Base-by-base conservation (phyloP, 495 filamentous ascomycete species). In the Xylaria scruposa region DNA sequence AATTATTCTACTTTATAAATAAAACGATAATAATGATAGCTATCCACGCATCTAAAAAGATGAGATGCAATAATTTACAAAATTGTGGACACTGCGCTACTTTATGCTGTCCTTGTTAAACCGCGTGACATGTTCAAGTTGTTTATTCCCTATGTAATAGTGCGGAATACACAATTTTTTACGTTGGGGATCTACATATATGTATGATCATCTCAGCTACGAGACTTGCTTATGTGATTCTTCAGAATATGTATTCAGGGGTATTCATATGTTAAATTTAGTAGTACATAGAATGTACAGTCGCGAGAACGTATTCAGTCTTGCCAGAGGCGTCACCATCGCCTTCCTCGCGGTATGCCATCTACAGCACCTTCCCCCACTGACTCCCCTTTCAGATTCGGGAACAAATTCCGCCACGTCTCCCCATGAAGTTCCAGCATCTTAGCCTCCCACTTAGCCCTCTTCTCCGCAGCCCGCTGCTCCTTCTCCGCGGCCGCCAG, bases 401-500 rank as follows among this genome's bases (percentile, higher is more conserved):
- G 71, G 53, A 70, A 73, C 5, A 49, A 19, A 36, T 65, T 51
- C 51, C 64, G 63, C 76, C 76, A 78, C 38, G n/a, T 33, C 6
- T 69, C 70, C 21, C 76, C 70, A 15, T 73, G 70, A 4, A 51
- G 54, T 21, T 67, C 67, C 12, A 47, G 61, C 73, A 70, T 73
- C 71, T 29, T 69, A 7, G 31, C 72, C 68, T 76, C 77, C 60
- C 72, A 78, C 4, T 62, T 51, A 60, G 58, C 61, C 36, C 70
- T 46, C 67, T 61, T 70, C 53, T 71, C 70, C 31, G 7, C 44
- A 40, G 33, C 51, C 51, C 74, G 60, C 72, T 77, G 73, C 29
- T 40, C 68, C 68, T 74, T 76, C 78, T 89, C 87, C 70, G 78
- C 58, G 53, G 78, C 72, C n/a, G 81, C 83, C 38, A 87, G 64